A percentile compares a stretch with the other conserved stretches of the same genome.
Evolutionary conservation across 345 rosid species (phyloP).

Genomic region (Psidium guajava): DNA sequence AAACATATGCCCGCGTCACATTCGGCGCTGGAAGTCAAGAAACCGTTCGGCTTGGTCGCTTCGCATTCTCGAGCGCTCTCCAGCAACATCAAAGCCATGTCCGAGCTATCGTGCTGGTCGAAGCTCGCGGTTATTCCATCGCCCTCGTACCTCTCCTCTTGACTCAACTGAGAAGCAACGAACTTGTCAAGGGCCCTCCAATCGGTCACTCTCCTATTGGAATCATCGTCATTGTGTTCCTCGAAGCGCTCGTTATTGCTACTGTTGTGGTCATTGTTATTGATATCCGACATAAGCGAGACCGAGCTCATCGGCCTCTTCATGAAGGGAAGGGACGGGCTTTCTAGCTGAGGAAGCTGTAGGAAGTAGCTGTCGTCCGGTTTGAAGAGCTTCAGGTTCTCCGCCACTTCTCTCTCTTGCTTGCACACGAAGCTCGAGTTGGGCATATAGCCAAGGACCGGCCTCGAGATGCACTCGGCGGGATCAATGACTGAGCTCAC

Average conservation of each 20-base stretch:
- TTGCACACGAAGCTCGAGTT: constrained; percentile 49
- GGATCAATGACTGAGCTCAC: constrained; percentile 43
- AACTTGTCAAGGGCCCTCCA: constrained; percentile 88
- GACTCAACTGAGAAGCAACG: constrained; percentile 88
- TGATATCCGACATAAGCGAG: background rate
- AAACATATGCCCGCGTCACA: background rate
- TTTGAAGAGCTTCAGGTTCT: constrained; percentile 40
- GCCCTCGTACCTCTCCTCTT: constrained; percentile 32
- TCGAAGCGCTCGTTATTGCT: constrained; percentile 13
- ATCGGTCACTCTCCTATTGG: constrained; percentile 43
- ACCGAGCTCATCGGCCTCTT: constrained; percentile 36
- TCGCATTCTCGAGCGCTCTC: constrained; percentile 16
- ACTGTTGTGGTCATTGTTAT: background rate
- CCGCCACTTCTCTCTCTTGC: constrained; percentile 60
- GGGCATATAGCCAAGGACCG: constrained; percentile 21
- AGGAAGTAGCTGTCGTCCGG: constrained; percentile 29
- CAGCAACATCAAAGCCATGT: constrained; percentile 17
- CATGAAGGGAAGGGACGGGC: constrained; percentile 58
- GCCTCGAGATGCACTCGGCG: constrained; percentile 38
- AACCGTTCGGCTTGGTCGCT: constrained; percentile 4
- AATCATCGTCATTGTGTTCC: constrained; percentile 2
- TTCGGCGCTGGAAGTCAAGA: background rate
- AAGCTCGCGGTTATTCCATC: constrained; percentile 15
- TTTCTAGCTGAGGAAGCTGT: constrained; percentile 85
- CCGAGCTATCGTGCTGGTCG: constrained; percentile 10